These are phyloP conservation scores for Trametes meyenii DNA, from an alignment of 768 basidiomycete genomes.

Conservation along the genomic window DNA sequence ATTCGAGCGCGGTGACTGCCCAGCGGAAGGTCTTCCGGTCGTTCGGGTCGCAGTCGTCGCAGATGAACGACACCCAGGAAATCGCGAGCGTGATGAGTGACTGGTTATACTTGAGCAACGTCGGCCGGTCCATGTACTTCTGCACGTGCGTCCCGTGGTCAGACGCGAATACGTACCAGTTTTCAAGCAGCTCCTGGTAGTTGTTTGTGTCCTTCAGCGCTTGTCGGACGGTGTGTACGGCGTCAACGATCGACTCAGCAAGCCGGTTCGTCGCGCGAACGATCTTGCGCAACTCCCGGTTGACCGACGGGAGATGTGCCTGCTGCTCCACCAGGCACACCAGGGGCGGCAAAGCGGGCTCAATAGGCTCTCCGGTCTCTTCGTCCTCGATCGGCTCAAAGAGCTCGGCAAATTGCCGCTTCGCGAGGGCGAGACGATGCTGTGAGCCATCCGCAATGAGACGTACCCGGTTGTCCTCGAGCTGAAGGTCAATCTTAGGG, in stretches of 20 bases:
- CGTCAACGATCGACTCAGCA: constrained; percentile 91
- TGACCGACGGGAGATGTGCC: constrained; percentile 89
- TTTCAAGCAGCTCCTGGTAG: constrained; percentile 85
- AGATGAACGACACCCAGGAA: constrained; percentile 98
- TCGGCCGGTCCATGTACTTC: constrained; percentile 79
- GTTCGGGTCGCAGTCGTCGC: constrained; percentile 95
- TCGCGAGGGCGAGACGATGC: constrained; percentile 72
- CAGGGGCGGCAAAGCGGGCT: constrained; percentile 43
- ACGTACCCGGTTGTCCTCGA: constrained; percentile 79
- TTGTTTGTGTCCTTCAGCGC: constrained; percentile 61
- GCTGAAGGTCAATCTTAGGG: constrained; percentile 76
- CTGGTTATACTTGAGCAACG: constrained; percentile 76
- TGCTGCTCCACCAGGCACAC: constrained; percentile 74
- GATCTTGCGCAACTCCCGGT: constrained; percentile 88
- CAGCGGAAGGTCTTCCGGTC: constrained; percentile 97
- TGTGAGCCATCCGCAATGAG: constrained; percentile 90
- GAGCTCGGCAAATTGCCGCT: constrained; percentile 71
- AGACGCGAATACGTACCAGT: constrained; percentile 96
- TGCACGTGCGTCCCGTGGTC: constrained; percentile 92
- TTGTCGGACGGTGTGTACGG: constrained; percentile 82
- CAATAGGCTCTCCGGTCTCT: constrained; percentile 60
- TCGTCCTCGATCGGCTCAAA: constrained; percentile 55
- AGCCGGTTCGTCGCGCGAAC: constrained; percentile 86
- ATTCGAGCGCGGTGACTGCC: constrained; percentile 96
- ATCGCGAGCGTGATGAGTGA: constrained; percentile 89